Evolutionary conservation across 345 rosid species (phyloP).

Genomic region (Hibiscus trionum): DNA sequence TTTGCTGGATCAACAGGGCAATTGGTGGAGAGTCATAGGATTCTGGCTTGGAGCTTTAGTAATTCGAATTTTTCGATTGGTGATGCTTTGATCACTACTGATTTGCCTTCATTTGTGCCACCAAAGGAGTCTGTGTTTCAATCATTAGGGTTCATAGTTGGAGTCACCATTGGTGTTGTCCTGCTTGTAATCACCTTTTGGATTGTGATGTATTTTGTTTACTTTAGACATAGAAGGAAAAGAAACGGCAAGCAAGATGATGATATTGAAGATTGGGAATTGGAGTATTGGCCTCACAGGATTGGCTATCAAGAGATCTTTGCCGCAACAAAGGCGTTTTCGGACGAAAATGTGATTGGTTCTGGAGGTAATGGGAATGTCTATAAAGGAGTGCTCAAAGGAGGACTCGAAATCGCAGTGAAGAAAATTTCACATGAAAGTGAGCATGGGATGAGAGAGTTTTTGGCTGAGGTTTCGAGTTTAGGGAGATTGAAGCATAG

Average conservation of each 20-base stretch:
- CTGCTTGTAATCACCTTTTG: slow-evolving; percentile 2
- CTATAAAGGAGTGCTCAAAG: slow-evolving; percentile 21
- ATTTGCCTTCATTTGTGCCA: slow-evolving; percentile 31
- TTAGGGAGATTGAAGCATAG: slow-evolving; percentile 27
- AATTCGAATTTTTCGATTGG: slow-evolving; percentile 19
- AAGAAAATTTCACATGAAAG: slow-evolving; percentile 16
- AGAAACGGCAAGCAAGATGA: slow-evolving; percentile 10
- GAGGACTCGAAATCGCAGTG: slow-evolving; percentile 17
- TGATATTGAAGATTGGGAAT: slow-evolving; percentile 29
- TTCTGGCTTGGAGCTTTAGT: slow-evolving; percentile 27
- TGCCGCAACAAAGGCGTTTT: slow-evolving; percentile 23
- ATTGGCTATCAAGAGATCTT: slow-evolving; percentile 18
- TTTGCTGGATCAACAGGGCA: slow-evolving; percentile 23
- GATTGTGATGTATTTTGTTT: slow-evolving; percentile 4
- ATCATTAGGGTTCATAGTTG: slow-evolving; percentile 27
- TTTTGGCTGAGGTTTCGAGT: slow-evolving; percentile 26
- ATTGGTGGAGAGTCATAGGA: slow-evolving; percentile 25
- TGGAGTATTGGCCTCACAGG: slow-evolving; percentile 34
- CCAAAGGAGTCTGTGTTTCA: slow-evolving; percentile 11
- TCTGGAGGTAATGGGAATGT: slow-evolving; percentile 30
- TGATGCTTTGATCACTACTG: slow-evolving; percentile 19
- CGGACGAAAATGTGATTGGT: slow-evolving; percentile 28
- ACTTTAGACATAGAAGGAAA: slow-evolving; percentile 6
- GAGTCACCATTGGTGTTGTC: slow-evolving; percentile 14
- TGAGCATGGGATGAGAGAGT: slow-evolving; percentile 19